These are phyloP conservation scores for Lecanicillium sp. DNA, from an alignment of 2,329 filamentous ascomycete genomes.

Conservation along the genomic window DNA sequence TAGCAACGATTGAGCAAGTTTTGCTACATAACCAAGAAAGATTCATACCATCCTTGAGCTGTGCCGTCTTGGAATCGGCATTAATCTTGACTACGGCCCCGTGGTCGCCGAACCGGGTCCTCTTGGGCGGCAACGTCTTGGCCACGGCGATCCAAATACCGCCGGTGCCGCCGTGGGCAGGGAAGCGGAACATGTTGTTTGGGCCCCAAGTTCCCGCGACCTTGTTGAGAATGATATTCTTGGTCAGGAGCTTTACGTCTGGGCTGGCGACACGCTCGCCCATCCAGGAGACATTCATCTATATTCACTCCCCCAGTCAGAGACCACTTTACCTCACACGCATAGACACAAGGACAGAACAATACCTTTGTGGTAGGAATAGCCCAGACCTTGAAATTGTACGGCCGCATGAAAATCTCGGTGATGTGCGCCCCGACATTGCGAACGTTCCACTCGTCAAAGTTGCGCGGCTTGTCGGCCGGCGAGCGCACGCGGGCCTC, in stretches of 20 bases:
- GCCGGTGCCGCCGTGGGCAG: slow-evolving; percentile 79
- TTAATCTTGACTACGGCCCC: slow-evolving; percentile 74
- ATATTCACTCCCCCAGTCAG: slow-evolving; percentile 2
- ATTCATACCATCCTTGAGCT: slow-evolving; percentile 56
- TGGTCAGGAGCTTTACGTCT: slow-evolving; percentile 78
- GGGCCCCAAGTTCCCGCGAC: slow-evolving; percentile 88
- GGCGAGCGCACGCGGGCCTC: slow-evolving; percentile 68
- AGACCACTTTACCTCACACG: background rate
- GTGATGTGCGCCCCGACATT: slow-evolving; percentile 78
- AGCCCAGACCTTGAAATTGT: slow-evolving; percentile 98
- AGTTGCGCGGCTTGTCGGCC: slow-evolving; percentile 79
- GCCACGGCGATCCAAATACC: slow-evolving; percentile 94
- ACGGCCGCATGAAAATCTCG: slow-evolving; percentile 88
- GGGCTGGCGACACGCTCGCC: slow-evolving; percentile 90
- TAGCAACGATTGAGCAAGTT: background rate
- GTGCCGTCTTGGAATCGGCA: slow-evolving; percentile 67
- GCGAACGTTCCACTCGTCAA: slow-evolving; percentile 89
- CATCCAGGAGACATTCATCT: slow-evolving; percentile 96
- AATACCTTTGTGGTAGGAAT: slow-evolving; percentile 82
- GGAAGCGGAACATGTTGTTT: slow-evolving; percentile 91
- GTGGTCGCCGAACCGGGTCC: slow-evolving; percentile 72
- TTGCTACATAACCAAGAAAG: background rate
- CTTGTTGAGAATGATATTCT: slow-evolving; percentile 85
- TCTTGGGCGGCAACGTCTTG: slow-evolving; percentile 75
- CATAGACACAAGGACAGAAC: background rate